A percentile compares a stretch with the other conserved stretches of the same genome.
Conservation (phyloP, 306 rosid species). For the Malus sylvestris region DNA sequence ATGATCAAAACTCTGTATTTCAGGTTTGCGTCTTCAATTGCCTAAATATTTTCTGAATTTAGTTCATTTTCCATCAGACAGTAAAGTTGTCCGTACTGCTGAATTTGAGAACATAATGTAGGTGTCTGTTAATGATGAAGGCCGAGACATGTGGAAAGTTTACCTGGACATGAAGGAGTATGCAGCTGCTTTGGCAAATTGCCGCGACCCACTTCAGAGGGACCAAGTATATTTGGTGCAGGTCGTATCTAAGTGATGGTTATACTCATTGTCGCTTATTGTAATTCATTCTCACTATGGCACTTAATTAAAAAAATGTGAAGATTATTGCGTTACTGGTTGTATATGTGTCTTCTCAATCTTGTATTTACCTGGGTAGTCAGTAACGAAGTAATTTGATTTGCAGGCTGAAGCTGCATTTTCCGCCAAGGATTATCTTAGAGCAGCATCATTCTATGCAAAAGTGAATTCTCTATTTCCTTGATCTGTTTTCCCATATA, state of each 20-base stretch:
- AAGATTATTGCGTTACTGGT: background rate
- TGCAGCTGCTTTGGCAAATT: slow-evolving; percentile 85
- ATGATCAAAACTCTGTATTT: slow-evolving; percentile 85
- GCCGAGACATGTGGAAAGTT: slow-evolving; percentile 97
- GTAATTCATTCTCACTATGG: background rate
- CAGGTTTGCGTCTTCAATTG: slow-evolving; percentile 56
- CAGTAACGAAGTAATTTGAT: slow-evolving; percentile 24
- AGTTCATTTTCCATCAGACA: slow-evolving; percentile 2
- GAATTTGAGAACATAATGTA: slow-evolving; percentile 34
- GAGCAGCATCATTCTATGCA: slow-evolving; percentile 94
- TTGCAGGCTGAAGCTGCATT: slow-evolving; percentile 96
- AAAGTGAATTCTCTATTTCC: slow-evolving; percentile 48
- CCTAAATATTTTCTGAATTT: slow-evolving; percentile 16
- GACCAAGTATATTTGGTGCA: slow-evolving; percentile 92
- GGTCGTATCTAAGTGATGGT: slow-evolving; percentile 32
- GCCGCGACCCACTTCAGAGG: slow-evolving; percentile 85
- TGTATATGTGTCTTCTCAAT: background rate
- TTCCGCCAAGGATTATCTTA: slow-evolving; percentile 69
- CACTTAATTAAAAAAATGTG: background rate
- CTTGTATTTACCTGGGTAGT: background rate
- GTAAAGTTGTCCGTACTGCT: slow-evolving; percentile 11
- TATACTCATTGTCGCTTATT: background rate
- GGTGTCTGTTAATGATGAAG: slow-evolving; percentile 96
- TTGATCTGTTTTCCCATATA: slow-evolving; percentile 17
- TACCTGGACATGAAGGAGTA: slow-evolving; percentile 91